Evolutionary conservation across 306 rosid genomes (phyloP).

Genomic region (Psophocarpus tetragonolobus): DNA sequence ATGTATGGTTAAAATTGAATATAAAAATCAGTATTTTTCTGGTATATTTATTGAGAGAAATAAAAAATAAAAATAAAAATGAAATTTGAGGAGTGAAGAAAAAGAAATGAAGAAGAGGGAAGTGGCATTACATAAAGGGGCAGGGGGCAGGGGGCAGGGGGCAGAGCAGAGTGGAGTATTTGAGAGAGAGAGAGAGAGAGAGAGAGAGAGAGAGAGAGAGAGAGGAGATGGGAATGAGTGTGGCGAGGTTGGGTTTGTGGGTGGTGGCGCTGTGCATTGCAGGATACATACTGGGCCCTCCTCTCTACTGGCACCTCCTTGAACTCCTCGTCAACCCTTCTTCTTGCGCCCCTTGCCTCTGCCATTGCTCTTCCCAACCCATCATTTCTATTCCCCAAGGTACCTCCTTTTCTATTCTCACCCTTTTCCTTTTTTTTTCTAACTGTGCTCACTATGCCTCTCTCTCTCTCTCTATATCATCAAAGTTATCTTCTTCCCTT

Average conservation of each 20-base stretch:
- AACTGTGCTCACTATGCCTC: too few species aligned
- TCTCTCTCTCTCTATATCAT: too few species aligned
- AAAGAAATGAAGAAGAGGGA: too few species aligned
- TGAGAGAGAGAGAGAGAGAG: not conserved
- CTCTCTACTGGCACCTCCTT: constrained; percentile 80
- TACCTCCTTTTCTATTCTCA: constrained; percentile 1
- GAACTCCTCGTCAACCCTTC: constrained; percentile 59
- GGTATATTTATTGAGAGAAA: too few species aligned
- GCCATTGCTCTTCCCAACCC: constrained; percentile 87
- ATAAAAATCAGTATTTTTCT: too few species aligned
- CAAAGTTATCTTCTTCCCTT: too few species aligned
- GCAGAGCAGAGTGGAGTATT: not conserved
- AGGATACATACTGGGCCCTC: constrained; percentile 76
- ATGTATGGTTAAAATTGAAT: too few species aligned
- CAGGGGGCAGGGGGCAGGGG: too few species aligned
- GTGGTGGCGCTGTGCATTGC: constrained; percentile 65
- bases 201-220: too few species aligned
- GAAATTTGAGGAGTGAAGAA: too few species aligned
- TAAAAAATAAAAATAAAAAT: too few species aligned
- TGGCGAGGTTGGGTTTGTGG: constrained; percentile 53
- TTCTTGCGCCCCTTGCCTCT: constrained; percentile 68
- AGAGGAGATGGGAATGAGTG: constrained; percentile 43
- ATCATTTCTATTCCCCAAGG: constrained; percentile 71
- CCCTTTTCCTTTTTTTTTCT: not conserved
- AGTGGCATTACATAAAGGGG: too few species aligned